Evolutionary conservation across 768 basidiomycete species (phyloP), one percentile per base, ranked within the genome.

Genomic region (Mycena crocata): DNA sequence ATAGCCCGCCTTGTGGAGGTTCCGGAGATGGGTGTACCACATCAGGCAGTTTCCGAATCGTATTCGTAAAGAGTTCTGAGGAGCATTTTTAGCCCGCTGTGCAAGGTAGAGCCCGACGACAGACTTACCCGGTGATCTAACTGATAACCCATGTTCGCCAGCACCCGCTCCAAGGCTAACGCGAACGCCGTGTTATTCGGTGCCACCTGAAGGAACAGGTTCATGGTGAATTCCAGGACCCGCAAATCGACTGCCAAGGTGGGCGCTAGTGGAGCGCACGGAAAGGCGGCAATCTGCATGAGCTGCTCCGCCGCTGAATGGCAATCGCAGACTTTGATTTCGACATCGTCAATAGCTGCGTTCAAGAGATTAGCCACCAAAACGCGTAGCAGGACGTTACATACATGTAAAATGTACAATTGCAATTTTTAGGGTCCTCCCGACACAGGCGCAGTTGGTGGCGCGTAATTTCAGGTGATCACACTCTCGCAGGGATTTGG

Each of bases 11-110:
- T 35, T 58, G 3, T 21, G 10, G 15, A 26, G 46, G 21, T 49
- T 60, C 9, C 46, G 37, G 2, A 50, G 35, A 40, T 60, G 58
- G 1, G 35, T 50, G 48, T 60, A 60, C 58, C 58, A 60, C 35
- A 49, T 49, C 3, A 60, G 48, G 17, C 46, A 49, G 46, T 60
- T 60, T 2, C 58, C 58, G 30, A 50, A 60, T 5, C 58, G 35
- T 17, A 46, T 34, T 23, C 48, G 35, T 7, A 60, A 30, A n/a
- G 48, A 60, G 30, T 49, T 60, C 57, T 59, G 30, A 21, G 17
- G 23, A 45, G 21, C 14, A 40, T 24, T 19, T 28, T 26, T 42
- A 13, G 39, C 42, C 13, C 28, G n/a, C 14, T 2, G 5, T 15
- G 7, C 3, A 48, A 4, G 9, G 7, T 26, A 28, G 26, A 2